Evolutionary conservation across 768 basidiomycete species (phyloP).

Genomic region (Amanita pallidorosea): DNA sequence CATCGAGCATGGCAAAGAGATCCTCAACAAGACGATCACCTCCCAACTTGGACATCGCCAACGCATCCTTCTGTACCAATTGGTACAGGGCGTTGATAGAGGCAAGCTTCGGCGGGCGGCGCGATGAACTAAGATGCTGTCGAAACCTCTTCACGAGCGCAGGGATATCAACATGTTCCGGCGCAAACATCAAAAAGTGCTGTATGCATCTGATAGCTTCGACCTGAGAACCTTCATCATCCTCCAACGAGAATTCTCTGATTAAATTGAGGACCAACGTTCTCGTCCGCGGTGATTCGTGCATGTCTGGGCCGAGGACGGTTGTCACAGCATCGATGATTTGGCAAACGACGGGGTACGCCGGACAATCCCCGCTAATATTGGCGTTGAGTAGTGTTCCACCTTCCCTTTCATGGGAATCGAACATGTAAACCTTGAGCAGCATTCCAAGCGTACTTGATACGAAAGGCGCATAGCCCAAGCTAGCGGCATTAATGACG

Average conservation of each 20-base stretch:
- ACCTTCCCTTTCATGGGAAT: slow-evolving; percentile 89
- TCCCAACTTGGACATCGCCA: slow-evolving; percentile 85
- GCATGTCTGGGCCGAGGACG: slow-evolving; percentile 90
- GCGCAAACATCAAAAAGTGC: slow-evolving; percentile 94
- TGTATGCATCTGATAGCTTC: slow-evolving; percentile 96
- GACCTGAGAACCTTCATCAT: slow-evolving; percentile 80
- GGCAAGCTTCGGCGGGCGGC: slow-evolving; percentile 82
- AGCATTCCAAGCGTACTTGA: slow-evolving; percentile 83
- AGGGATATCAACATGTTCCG: slow-evolving; percentile 74
- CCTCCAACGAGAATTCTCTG: slow-evolving; percentile 73
- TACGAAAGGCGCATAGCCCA: slow-evolving; percentile 86
- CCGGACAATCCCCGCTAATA: slow-evolving; percentile 80
- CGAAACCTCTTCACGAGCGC: slow-evolving; percentile 72
- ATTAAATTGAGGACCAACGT: slow-evolving; percentile 78
- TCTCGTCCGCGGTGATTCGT: slow-evolving; percentile 76
- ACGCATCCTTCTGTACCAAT: slow-evolving; percentile 90
- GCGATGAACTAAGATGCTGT: slow-evolving; percentile 65
- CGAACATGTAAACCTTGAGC: slow-evolving; percentile 79
- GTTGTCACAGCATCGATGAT: slow-evolving; percentile 91
- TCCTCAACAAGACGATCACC: slow-evolving; percentile 93
- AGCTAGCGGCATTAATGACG: slow-evolving; percentile 85
- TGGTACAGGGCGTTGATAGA: slow-evolving; percentile 96
- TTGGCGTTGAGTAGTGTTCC: slow-evolving; percentile 78
- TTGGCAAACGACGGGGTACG: slow-evolving; percentile 85
- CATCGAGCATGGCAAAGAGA: slow-evolving; percentile 90